phyloP scores from a whole-genome alignment of 768 basidiomycete genomes.

The Auricularia auricula-judae region DNA sequence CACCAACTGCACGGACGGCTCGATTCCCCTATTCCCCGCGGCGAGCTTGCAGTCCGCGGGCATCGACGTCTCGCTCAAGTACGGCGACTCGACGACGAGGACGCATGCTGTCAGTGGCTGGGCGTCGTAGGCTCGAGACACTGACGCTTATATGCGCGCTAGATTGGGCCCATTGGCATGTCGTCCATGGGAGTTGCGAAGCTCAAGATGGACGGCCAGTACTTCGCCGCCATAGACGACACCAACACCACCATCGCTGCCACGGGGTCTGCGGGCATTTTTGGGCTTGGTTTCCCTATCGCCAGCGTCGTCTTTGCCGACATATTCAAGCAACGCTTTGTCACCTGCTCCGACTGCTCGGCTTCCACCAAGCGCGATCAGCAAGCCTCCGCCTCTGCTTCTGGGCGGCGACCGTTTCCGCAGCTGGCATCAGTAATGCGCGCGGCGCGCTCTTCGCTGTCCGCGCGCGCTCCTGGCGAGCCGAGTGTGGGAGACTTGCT shows the following conservation, averaged over 20 bases:
- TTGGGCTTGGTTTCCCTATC: constrained; percentile 65
- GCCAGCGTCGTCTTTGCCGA: constrained; percentile 37
- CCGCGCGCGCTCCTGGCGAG: background rate
- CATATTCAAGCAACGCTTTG: constrained; percentile 16
- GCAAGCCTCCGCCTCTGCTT: background rate
- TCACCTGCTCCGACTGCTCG: background rate
- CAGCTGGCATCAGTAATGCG: constrained; percentile 2
- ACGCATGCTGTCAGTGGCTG: constrained; percentile 38
- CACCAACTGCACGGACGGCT: constrained; percentile 26
- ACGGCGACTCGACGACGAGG: constrained; percentile 63
- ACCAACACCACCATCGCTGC: constrained; percentile 56
- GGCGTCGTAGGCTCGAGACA: background rate
- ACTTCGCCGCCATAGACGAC: constrained; percentile 52
- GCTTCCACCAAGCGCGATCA: background rate
- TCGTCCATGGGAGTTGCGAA: constrained; percentile 48
- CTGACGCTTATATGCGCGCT: background rate
- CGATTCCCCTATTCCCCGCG: constrained; percentile 38
- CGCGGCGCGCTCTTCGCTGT: background rate
- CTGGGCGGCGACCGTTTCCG: constrained; percentile 2
- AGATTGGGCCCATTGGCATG: constrained; percentile 45
- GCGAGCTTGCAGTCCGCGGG: constrained; percentile 34
- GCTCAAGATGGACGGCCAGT: constrained; percentile 38
- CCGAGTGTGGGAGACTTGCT: constrained; percentile 12
- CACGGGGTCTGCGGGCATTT: constrained; percentile 51
- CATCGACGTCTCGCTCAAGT: constrained; percentile 39